These are phyloP conservation scores for Saccharomycopsis selenospora DNA, from an alignment of 805 yeast species.

Conservation along the genomic window DNA sequence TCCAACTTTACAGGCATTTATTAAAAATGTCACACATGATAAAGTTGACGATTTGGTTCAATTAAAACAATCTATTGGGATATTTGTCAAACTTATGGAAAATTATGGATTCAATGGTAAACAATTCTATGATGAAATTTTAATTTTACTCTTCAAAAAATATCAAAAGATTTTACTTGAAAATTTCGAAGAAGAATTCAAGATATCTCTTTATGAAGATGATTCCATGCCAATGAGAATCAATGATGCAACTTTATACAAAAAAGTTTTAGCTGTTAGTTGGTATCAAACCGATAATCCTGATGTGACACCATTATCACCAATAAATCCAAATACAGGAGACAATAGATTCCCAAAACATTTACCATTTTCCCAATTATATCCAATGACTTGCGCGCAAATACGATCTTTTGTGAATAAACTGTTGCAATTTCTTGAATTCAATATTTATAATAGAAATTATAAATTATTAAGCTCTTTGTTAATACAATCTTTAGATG, in stretches of 20 bases:
- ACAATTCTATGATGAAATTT: slow-evolving; percentile 49
- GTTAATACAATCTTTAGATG: slow-evolving; percentile 56
- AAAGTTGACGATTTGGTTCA: slow-evolving; percentile 41
- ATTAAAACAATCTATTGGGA: slow-evolving; percentile 58
- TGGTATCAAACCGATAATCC: slow-evolving; percentile 56
- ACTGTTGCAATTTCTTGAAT: slow-evolving; percentile 56
- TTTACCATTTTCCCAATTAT: slow-evolving; percentile 82
- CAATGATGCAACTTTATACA: slow-evolving; percentile 50
- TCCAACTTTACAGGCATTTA: slow-evolving; percentile 38
- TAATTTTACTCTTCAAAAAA: slow-evolving; percentile 51
- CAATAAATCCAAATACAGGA: slow-evolving; percentile 28
- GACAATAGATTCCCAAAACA: slow-evolving; percentile 45
- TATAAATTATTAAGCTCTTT: slow-evolving; percentile 53
- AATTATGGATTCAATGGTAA: slow-evolving; percentile 54
- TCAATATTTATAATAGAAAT: slow-evolving; percentile 56
- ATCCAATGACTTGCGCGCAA: slow-evolving; percentile 79
- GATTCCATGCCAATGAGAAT: slow-evolving; percentile 84
- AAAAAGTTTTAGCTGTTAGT: slow-evolving; percentile 53
- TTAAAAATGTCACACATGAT: slow-evolving; percentile 30
- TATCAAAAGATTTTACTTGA: slow-evolving; percentile 50
- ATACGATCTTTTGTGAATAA: slow-evolving; percentile 57
- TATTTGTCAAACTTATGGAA: slow-evolving; percentile 70
- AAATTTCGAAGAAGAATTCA: slow-evolving; percentile 55
- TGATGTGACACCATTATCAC: slow-evolving; percentile 18
- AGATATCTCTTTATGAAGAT: slow-evolving; percentile 59